Evolutionary conservation across 2,329 filamentous ascomycete genomes (phyloP), one percentile per base, ranked within the genome.

Genomic region (Ophiostoma ips): DNA sequence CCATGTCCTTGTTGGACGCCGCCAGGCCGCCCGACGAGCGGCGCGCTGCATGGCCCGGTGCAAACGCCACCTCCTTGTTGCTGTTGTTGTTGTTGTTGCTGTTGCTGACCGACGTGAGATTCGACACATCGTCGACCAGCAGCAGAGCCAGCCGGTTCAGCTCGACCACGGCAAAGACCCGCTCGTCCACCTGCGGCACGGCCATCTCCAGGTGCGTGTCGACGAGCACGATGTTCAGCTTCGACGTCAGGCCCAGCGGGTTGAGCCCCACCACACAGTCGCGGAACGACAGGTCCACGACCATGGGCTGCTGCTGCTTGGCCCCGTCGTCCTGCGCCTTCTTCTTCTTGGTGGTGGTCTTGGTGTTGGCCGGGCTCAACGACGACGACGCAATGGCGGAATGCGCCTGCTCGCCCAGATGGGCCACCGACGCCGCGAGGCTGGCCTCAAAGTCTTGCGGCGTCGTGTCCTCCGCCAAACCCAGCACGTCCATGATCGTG

Each of bases 191-290:
- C 36, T 78, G 77, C 5, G 83, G 81, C 6, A 92, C 69, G 5
- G 73, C 68, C 11, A 83, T 79, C n/a, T 77, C 71, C 24, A 94
- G 67, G 49, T 79, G 81, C 9, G 87, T 79, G 61, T 94, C 84
- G 0, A 84, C 86, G 24, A 98, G 69, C 1, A 88, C 81, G 24
- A 95, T 65, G 0, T 89, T 69, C 48, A 86, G 76, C 64, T 92
- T 95, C 0, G 89, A 87, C 3, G 76, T 64, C 7, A 84, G 68
- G 1, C 80, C 79, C 1, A 87, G 73, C 6, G 92, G 92, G 58
- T 94, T 94, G 8, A 98, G 68, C 0, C 89, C 89, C 43, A 96
- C 57, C 10, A 89, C 73, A 55, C 87, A 94, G 61, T 95, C 87
- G 55, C 80, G 75, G 52, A 96, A 71, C 8, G 82, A 73, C n/a